Evolutionary conservation across 768 basidiomycete genomes (phyloP).

Genomic region (Pleurotus tuber-regium): DNA sequence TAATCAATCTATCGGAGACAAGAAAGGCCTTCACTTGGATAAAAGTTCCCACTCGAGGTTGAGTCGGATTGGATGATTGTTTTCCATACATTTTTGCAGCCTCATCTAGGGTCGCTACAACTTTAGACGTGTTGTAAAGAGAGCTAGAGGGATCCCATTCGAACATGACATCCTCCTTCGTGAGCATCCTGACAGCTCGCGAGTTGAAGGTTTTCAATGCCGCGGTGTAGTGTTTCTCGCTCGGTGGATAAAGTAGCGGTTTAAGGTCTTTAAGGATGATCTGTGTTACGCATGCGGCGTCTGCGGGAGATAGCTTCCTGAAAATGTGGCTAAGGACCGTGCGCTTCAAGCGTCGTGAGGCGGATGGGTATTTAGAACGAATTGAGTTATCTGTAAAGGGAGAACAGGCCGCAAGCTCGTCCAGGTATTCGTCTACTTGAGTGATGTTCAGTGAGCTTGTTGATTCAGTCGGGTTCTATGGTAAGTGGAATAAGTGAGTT

Average conservation of each 20-base stretch:
- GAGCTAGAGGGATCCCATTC: conserved; percentile 63
- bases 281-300: conserved; percentile 74
- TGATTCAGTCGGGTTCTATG: conserved; percentile 27
- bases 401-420: conserved; percentile 71
- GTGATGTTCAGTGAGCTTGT: conserved; percentile 37
- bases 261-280: conserved; percentile 87
- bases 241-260: conserved; percentile 72
- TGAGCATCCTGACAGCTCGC: conserved; percentile 52
- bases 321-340: conserved; percentile 56
- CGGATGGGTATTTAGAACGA: conserved; percentile 26
- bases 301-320: conserved; percentile 53
- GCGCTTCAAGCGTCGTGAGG: conserved; percentile 26
- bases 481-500: neutral
- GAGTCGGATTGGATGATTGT: conserved; percentile 23
- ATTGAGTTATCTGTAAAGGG: conserved; percentile 55
- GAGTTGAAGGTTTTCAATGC: conserved; percentile 57
- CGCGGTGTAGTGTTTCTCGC: conserved; percentile 43
- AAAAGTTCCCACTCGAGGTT: conserved; percentile 54
- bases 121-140: conserved; percentile 52
- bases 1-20: too few species aligned
- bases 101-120: conserved; percentile 56
- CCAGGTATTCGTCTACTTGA: conserved; percentile 65
- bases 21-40: conserved; percentile 50
- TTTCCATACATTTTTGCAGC: conserved; percentile 49
- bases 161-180: conserved; percentile 62